phyloP scores from a whole-genome alignment of 2,329 filamentous ascomycete genomes.

The Didymella sp. region DNA sequence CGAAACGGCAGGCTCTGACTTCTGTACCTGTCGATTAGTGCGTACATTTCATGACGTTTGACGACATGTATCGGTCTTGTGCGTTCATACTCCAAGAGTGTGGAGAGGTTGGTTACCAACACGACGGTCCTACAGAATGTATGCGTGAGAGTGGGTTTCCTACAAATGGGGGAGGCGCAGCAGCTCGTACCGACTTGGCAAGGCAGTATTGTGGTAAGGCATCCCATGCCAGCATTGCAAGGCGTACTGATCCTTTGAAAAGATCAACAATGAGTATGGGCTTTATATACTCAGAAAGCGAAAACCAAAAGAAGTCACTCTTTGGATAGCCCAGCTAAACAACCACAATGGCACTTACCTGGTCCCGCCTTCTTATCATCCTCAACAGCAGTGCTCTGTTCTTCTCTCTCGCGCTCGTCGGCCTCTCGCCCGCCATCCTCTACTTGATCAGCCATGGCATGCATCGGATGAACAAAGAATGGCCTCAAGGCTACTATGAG shows the following conservation, averaged over 20 bases:
- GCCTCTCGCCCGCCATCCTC: slow-evolving; percentile 6
- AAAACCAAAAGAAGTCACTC: neutral
- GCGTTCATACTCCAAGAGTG: neutral
- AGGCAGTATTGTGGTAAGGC: slow-evolving; percentile 8
- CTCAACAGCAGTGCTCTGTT: slow-evolving; percentile 4
- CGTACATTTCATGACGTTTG: no score
- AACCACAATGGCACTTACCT: slow-evolving; percentile 7
- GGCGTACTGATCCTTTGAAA: neutral
- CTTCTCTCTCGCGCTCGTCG: slow-evolving; percentile 14
- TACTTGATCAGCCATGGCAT: slow-evolving; percentile 17
- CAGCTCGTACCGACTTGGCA: slow-evolving; percentile 7
- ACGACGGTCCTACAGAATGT: neutral
- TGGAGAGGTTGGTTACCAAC: neutral
- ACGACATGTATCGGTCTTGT: neutral
- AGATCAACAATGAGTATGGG: neutral
- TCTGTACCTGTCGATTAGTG: neutral
- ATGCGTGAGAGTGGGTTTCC: neutral
- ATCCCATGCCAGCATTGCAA: neutral
- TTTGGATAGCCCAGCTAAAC: neutral
- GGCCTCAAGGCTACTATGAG: slow-evolving; percentile 1
- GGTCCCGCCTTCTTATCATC: slow-evolving; percentile 4
- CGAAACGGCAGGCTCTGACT: neutral
- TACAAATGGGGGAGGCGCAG: slow-evolving; percentile 2
- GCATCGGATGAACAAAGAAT: slow-evolving; percentile 1
- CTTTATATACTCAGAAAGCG: neutral